Conservation (phyloP, 2,329 filamentous ascomycete genomes). For the Claviceps quebecensis region DNA sequence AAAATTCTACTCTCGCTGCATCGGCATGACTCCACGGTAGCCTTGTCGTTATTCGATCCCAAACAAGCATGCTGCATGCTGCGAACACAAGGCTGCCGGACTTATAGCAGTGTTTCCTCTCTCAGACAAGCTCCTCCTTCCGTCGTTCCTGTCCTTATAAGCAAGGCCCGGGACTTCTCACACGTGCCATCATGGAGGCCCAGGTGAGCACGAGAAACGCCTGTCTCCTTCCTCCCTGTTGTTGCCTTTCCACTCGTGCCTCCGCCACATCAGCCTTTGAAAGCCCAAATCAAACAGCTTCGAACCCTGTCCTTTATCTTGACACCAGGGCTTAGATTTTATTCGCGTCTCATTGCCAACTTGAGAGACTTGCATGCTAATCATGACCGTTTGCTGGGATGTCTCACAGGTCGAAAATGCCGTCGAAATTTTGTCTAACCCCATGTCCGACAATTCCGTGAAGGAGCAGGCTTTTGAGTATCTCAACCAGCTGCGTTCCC, state of each 20-base stretch:
- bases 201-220: slow-evolving; percentile 24
- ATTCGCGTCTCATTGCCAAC: neutral
- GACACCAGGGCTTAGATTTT: neutral
- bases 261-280: too few species aligned
- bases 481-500: slow-evolving; percentile 61
- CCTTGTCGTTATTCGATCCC: slow-evolving; percentile 18
- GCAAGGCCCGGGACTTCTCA: slow-evolving; percentile 1
- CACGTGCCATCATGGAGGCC: slow-evolving; percentile 28
- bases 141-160: slow-evolving; percentile 6
- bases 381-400: neutral
- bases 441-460: slow-evolving; percentile 57
- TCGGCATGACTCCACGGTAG: slow-evolving; percentile 29
- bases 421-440: slow-evolving; percentile 86
- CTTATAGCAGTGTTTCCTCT: slow-evolving; percentile 27
- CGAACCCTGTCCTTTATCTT: too few species aligned
- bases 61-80: slow-evolving; percentile 29
- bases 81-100: slow-evolving; percentile 26
- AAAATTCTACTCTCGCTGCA: slow-evolving; percentile 7
- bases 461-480: slow-evolving; percentile 76
- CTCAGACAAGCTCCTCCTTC: slow-evolving; percentile 5
- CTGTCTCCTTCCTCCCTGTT: neutral
- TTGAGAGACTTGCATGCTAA: slow-evolving; percentile 1
- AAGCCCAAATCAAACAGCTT: neutral
- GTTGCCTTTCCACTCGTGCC: neutral
- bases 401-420: slow-evolving; percentile 71